Conservation (phyloP, 2,329 filamentous ascomycete species). For the Aureobasidium subglaciale region DNA sequence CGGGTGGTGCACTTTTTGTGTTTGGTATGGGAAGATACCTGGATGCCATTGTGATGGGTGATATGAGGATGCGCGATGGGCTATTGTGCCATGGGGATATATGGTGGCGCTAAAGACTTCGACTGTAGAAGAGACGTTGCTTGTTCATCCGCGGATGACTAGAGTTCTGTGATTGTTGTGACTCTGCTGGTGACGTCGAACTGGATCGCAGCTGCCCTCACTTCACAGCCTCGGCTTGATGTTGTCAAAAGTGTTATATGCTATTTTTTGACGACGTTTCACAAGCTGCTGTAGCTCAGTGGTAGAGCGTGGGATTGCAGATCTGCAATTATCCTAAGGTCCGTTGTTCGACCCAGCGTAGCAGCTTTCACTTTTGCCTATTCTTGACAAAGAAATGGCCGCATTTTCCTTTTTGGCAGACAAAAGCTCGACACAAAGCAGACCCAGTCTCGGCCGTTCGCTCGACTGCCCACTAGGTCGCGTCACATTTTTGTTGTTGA, state of each 20-base stretch:
- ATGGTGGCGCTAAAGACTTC: not conserved
- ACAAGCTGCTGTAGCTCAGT: conserved; percentile 15
- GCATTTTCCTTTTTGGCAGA: not conserved
- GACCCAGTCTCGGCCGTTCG: not conserved
- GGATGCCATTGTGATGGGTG: conserved; percentile 16
- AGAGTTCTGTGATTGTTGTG: not conserved
- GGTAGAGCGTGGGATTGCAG: conserved; percentile 16
- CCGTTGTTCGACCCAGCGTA: conserved; percentile 16
- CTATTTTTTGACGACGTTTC: not conserved
- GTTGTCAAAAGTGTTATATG: not conserved
- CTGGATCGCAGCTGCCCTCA: not conserved
- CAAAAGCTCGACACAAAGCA: not conserved
- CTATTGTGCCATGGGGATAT: conserved; percentile 1
- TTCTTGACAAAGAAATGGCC: not conserved
- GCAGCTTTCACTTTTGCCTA: conserved; percentile 3
- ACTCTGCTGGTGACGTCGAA: not conserved
- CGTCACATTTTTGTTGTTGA: too few relatives aligned
- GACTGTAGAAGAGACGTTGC: not conserved
- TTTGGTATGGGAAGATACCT: not conserved
- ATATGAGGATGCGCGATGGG: not conserved
- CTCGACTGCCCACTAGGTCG: not conserved
- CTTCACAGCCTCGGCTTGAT: not conserved
- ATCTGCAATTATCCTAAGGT: conserved; percentile 13
- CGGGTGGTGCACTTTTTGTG: conserved; percentile 15
- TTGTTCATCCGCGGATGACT: not conserved